Percentiles rank a stretch among this genome's conserved stretches.
These are phyloP conservation scores for Colletotrichum salicis DNA, from an alignment of 2,329 filamentous ascomycete genomes.

Conservation along the genomic window DNA sequence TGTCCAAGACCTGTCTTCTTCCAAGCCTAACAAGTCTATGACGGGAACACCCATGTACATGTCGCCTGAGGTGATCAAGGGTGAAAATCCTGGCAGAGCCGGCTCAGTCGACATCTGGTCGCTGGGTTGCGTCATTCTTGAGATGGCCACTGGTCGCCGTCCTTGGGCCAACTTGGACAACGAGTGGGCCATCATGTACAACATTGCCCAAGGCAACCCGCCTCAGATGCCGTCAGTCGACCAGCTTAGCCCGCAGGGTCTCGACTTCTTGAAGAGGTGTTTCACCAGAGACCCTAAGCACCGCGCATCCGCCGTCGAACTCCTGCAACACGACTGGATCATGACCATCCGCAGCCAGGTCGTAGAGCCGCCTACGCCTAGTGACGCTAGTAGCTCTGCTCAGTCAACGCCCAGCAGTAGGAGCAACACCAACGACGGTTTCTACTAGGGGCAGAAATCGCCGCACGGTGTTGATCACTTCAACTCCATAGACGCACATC, in stretches of 20 bases:
- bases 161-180: slow-evolving; percentile 98
- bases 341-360: slow-evolving; percentile 73
- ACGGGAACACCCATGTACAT: slow-evolving; percentile 99
- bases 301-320: slow-evolving; percentile 83
- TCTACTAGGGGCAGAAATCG: slow-evolving; percentile 34
- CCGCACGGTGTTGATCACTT: background rate
- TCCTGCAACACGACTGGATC: slow-evolving; percentile 95
- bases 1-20: slow-evolving; percentile 69
- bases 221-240: slow-evolving; percentile 84
- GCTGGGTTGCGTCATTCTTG: slow-evolving; percentile 92
- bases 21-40: slow-evolving; percentile 85
- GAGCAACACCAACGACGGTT: slow-evolving; percentile 36
- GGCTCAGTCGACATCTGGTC: slow-evolving; percentile 97
- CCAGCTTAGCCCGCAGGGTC: slow-evolving; percentile 83
- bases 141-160: slow-evolving; percentile 94
- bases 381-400: slow-evolving; percentile 60
- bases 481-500: background rate
- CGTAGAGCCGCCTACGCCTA: slow-evolving; percentile 72
- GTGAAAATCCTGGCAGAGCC: slow-evolving; percentile 80
- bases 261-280: slow-evolving; percentile 89
- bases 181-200: slow-evolving; percentile 99
- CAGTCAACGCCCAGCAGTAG: slow-evolving; percentile 41
- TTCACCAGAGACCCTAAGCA: slow-evolving; percentile 86
- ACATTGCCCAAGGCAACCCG: slow-evolving; percentile 96
- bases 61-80: slow-evolving; percentile 98